phyloP scores from a whole-genome alignment of 2,329 filamentous ascomycete genomes.

The Paradendryphiella salina region DNA sequence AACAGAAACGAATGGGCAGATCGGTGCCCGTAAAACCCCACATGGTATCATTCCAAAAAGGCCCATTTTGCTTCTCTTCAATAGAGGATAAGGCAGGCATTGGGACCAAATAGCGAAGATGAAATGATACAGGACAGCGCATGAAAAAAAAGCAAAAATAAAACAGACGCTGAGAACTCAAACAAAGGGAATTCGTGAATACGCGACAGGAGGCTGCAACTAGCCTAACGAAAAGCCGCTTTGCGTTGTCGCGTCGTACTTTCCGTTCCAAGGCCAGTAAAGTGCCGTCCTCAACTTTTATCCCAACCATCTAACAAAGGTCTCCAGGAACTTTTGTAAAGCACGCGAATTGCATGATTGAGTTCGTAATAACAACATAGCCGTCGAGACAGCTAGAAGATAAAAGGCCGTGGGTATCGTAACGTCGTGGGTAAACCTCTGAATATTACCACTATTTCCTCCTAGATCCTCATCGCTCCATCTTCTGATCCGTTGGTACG shows the following conservation, averaged over 20 bases:
- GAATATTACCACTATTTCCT: constrained; percentile 20
- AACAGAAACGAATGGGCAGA: constrained; percentile 20
- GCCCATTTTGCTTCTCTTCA: constrained; percentile 9
- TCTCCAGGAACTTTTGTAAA: constrained; percentile 29
- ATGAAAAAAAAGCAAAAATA: constrained; percentile 10
- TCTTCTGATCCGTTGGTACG: constrained; percentile 10
- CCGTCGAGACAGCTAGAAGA: constrained; percentile 24
- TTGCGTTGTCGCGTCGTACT: constrained; percentile 12
- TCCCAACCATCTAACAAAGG: constrained; percentile 20
- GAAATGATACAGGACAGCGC: background rate
- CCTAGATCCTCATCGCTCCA: constrained; percentile 21
- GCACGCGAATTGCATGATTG: constrained; percentile 33
- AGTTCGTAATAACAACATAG: constrained; percentile 33
- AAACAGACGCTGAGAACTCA: constrained; percentile 12
- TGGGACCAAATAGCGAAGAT: constrained; percentile 19
- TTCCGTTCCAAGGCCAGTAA: constrained; percentile 4
- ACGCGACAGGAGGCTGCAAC: constrained; percentile 5
- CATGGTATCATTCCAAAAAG: constrained; percentile 41
- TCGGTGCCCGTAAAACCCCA: constrained; percentile 23
- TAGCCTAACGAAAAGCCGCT: constrained; percentile 5
- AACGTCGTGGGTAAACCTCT: constrained; percentile 34
- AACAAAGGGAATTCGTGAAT: constrained; percentile 12
- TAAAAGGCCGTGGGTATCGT: constrained; percentile 44
- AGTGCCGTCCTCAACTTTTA: constrained; percentile 25
- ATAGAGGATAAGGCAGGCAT: no score